These are phyloP conservation scores for Spinacia oleracea DNA, from an alignment of 179 eudicot genomes.

Conservation along the genomic window DNA sequence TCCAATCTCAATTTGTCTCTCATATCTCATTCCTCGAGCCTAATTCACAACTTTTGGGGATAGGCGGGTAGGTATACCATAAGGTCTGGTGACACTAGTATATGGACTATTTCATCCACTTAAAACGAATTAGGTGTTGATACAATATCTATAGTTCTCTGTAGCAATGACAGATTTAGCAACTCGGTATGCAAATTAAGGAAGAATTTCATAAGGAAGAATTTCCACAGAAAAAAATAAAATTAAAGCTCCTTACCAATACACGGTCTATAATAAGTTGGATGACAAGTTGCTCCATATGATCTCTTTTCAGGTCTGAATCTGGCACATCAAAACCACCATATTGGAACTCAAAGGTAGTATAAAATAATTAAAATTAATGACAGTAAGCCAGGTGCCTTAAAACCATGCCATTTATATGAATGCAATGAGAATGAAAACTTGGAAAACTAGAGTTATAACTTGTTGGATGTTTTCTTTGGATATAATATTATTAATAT, in stretches of 20 bases:
- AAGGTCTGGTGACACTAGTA: not conserved
- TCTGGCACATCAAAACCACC: slow-evolving; percentile 38
- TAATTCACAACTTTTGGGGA: not conserved
- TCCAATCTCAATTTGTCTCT: not conserved
- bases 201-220: not conserved
- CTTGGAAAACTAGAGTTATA: not conserved
- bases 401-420: not conserved
- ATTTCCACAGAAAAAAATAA: not conserved
- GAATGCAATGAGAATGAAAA: not conserved
- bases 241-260: slow-evolving; percentile 52
- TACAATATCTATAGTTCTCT: not conserved
- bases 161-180: not conserved
- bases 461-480: not conserved
- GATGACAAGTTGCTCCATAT: slow-evolving; percentile 77
- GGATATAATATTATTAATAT: not conserved
- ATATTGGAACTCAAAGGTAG: not conserved
- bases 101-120: not conserved
- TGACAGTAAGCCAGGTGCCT: not conserved
- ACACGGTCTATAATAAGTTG: slow-evolving; percentile 79
- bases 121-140: not conserved
- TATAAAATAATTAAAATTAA: not conserved
- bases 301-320: slow-evolving; percentile 73
- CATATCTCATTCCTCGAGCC: not conserved
- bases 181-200: not conserved
- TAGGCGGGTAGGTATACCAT: not conserved